Conservation (phyloP, 2,329 filamentous ascomycete genomes). For the Ceratocystis alfenasii region DNA sequence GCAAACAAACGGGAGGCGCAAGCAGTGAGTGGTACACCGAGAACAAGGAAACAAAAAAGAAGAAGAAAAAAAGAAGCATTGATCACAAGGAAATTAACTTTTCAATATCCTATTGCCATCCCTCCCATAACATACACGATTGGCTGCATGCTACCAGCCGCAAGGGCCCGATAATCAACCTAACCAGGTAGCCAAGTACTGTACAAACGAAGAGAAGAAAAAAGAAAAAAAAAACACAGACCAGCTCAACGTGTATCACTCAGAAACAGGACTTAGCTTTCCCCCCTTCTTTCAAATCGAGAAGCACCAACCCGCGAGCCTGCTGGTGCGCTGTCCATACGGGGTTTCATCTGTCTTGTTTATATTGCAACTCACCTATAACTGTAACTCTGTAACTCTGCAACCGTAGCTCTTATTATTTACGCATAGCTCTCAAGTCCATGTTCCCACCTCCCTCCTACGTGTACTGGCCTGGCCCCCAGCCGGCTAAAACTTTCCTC, state of each 20-base stretch:
- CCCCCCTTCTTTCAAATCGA: background rate
- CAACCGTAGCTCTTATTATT: background rate
- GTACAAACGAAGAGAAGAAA: background rate
- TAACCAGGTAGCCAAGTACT: too few species aligned
- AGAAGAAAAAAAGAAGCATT: background rate
- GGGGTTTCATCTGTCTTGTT: background rate
- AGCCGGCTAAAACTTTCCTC: background rate
- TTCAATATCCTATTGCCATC: background rate
- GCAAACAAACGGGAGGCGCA: background rate
- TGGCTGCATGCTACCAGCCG: background rate
- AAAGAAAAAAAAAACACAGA: background rate
- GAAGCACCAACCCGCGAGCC: background rate
- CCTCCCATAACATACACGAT: background rate
- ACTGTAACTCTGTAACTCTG: background rate
- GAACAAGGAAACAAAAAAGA: background rate
- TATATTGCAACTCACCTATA: background rate
- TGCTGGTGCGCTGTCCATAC: background rate
- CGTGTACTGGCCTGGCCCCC: too few species aligned
- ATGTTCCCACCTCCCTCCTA: background rate
- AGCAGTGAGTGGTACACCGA: background rate
- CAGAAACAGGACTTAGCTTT: background rate
- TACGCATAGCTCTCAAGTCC: background rate
- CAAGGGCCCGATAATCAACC: background rate
- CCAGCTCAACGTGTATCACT: background rate
- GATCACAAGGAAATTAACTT: background rate